These are phyloP conservation scores for Alternaria sp. DNA, from an alignment of 2,329 filamentous ascomycete genomes.

Conservation along the genomic window DNA sequence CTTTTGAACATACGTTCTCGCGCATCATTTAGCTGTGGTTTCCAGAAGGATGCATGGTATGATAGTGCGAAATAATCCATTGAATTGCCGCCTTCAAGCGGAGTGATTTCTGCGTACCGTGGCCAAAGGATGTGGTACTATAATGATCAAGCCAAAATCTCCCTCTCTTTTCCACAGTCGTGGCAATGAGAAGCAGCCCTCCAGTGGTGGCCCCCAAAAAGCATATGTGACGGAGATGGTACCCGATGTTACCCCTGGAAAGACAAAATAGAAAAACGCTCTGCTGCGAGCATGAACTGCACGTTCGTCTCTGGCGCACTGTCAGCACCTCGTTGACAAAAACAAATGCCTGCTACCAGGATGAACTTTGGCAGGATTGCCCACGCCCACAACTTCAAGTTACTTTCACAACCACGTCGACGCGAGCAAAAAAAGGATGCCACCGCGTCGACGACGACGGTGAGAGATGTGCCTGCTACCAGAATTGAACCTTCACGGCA, in stretches of 20 bases:
- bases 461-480: neutral
- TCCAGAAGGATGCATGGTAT: neutral
- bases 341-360: neutral
- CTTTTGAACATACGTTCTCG: fast-evolving
- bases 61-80: neutral
- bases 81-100: neutral
- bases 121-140: neutral
- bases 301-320: neutral
- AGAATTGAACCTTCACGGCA: neutral
- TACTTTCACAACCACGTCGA: neutral
- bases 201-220: neutral
- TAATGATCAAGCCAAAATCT: neutral
- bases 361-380: neutral
- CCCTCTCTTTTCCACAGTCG: neutral
- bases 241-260: neutral
- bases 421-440: neutral
- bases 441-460: neutral
- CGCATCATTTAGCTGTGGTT: neutral
- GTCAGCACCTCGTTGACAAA: neutral
- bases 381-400: fast-evolving
- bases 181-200: neutral
- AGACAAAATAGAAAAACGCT: neutral
- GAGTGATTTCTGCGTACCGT: neutral
- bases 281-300: neutral
- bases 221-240: neutral